phyloP scores from a whole-genome alignment of 139 green algal genomes.

The Nannochloris sp. region DNA sequence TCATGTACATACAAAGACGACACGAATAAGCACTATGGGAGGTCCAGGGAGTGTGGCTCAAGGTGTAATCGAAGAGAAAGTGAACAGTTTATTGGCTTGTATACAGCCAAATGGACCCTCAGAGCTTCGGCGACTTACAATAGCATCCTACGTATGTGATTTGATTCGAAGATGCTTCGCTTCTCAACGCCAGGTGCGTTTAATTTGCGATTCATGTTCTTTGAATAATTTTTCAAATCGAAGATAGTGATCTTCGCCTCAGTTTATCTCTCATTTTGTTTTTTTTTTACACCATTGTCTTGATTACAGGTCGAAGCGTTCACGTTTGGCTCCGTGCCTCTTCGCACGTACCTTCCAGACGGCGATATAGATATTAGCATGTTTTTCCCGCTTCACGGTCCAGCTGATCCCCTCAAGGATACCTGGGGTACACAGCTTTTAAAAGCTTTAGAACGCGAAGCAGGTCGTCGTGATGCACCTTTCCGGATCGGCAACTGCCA shows the following conservation, averaged over 20 bases:
- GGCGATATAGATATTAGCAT: slow-evolving; percentile 94
- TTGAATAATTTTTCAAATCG: not conserved
- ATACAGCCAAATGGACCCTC: slow-evolving; percentile 14
- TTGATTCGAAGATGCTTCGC: slow-evolving; percentile 20
- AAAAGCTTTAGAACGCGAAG: slow-evolving; percentile 58
- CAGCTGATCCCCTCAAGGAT: slow-evolving; percentile 30
- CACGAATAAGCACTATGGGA: too few relatives aligned
- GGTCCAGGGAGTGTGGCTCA: not conserved
- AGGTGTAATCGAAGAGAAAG: not conserved
- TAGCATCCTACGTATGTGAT: slow-evolving; percentile 11
- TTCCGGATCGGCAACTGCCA: slow-evolving; percentile 1
- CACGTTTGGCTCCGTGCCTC: slow-evolving; percentile 91
- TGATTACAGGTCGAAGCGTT: slow-evolving; percentile 66
- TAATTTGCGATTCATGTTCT: not conserved
- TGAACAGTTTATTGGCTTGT: slow-evolving; percentile 12
- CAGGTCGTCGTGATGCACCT: slow-evolving; percentile 31
- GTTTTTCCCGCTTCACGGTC: slow-evolving; percentile 37
- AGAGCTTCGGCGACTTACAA: slow-evolving; percentile 13
- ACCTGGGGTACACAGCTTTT: slow-evolving; percentile 59
- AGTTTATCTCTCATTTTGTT: not conserved
- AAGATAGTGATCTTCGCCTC: not conserved
- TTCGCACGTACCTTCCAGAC: slow-evolving; percentile 91
- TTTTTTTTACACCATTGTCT: not conserved
- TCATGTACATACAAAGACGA: too few relatives aligned
- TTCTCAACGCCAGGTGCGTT: slow-evolving; percentile 5